phyloP scores from a whole-genome alignment of 164 flowering plant species.

The Warburgia ugandensis region DNA sequence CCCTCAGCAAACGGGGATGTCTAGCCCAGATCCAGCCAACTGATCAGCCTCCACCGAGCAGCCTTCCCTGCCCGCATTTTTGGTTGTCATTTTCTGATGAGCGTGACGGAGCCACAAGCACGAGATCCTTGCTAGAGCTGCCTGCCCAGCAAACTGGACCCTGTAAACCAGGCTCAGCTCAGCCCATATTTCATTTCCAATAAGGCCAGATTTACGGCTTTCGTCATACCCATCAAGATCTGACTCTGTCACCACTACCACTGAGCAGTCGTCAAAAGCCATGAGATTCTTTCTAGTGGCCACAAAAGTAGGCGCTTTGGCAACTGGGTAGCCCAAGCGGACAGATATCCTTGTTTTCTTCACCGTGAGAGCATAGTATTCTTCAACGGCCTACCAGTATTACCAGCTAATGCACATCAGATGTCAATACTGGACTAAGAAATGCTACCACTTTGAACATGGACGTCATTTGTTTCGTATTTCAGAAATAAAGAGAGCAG shows the following conservation, averaged over 20 bases:
- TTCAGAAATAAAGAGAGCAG: no score
- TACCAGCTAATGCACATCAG: no score
- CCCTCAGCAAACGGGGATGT: slow-evolving; percentile 49
- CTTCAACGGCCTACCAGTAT: slow-evolving; percentile 82
- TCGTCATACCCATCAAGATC: slow-evolving; percentile 75
- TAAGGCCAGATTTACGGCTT: slow-evolving; percentile 17
- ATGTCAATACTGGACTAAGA: no score
- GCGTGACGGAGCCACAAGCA: slow-evolving; percentile 48
- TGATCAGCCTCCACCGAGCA: slow-evolving; percentile 38
- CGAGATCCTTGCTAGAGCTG: slow-evolving; percentile 61
- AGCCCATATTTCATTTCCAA: slow-evolving; percentile 44
- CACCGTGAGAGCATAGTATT: slow-evolving; percentile 41
- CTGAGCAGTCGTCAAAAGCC: slow-evolving; percentile 52
- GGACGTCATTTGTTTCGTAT: no score
- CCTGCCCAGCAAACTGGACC: slow-evolving; percentile 56
- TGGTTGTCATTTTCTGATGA: slow-evolving; percentile 19
- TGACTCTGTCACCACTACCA: slow-evolving; percentile 58
- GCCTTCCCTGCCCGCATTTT: slow-evolving; percentile 27
- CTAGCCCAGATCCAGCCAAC: slow-evolving; percentile 44
- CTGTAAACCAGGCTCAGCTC: slow-evolving; percentile 49
- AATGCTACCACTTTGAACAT: no score
- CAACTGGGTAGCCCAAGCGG: slow-evolving; percentile 12
- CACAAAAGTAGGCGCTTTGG: background rate
- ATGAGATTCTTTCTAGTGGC: background rate
- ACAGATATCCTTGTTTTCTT: slow-evolving; percentile 13